Evolutionary conservation across 306 rosid genomes (phyloP), one percentile per base, ranked within the genome.

Genomic region (Castanea mollissima): DNA sequence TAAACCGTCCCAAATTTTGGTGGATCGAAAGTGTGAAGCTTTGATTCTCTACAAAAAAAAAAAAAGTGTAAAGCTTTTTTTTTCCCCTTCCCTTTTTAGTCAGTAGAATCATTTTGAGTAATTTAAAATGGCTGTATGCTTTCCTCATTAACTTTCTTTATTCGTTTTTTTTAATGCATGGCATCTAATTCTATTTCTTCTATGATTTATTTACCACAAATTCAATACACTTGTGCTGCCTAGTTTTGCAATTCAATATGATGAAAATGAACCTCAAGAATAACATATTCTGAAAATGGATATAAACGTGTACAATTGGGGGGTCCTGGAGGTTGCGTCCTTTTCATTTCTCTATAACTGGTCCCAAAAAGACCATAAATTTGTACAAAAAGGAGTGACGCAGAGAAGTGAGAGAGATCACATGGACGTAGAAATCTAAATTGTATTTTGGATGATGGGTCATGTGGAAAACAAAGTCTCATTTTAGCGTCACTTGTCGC

Each of bases 341-440:
- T 21, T 59, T 5, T 59, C 8, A 49, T 49, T 12, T 49, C 4
- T 11, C 14, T 10, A 12, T 11, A 14, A 6, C 19, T 62, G 68
- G 68, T 62, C 68, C 68, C 51, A 65, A 34, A 65, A 34, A 32
- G 23, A 34, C 71, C 71, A 65, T 18, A 65, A 32, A 65, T 65
- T 38, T 56, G 51, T 69, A 32, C 46, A 2, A 29, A 59, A 2
- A 13, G 6, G 15, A 46, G 62, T 49, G 38, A 14, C 46, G 82
- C 35, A 3, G 76, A 71, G 63, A 51, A 59, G 77, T 32, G 44
- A 59, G 72, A 46, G 29, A 78, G 41, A 67, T 8, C 65, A 31
- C 72, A 72, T 59, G 77, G 77, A 59, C 6, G 63, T 18, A 51
- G 58, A 78, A 49, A 71, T 44, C 52, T 19, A 25, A 63, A 27